Evolutionary conservation across 2,329 filamentous ascomycete genomes (phyloP).

Genomic region (Aspergillus costaricaensis): DNA sequence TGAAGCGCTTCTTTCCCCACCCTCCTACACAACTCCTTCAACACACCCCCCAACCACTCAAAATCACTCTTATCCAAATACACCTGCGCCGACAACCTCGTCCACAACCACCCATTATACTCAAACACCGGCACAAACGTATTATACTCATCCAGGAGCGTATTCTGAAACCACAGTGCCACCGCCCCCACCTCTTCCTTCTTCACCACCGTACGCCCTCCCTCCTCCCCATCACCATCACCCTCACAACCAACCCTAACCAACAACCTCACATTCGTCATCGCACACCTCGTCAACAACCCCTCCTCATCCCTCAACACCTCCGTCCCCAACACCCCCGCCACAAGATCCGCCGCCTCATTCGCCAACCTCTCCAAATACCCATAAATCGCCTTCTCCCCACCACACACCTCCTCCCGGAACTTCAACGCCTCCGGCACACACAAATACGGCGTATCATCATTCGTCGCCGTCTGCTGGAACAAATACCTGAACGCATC

Average conservation of each 20-base stretch:
- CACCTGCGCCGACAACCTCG: conserved; percentile 75
- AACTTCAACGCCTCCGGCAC: conserved; percentile 72
- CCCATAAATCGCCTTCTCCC: conserved; percentile 67
- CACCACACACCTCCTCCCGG: conserved; percentile 68
- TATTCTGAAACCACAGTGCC: conserved; percentile 60
- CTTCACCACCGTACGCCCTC: conserved; percentile 30
- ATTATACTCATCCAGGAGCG: conserved; percentile 60
- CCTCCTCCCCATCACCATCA: not conserved
- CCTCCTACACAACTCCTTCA: conserved; percentile 60
- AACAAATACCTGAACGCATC: conserved; percentile 67
- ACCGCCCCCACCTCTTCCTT: conserved; percentile 46
- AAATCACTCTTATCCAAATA: conserved; percentile 83
- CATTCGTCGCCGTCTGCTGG: conserved; percentile 74
- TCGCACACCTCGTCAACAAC: conserved; percentile 62
- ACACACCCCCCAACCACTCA: conserved; percentile 62
- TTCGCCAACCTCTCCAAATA: conserved; percentile 67
- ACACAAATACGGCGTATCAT: conserved; percentile 71
- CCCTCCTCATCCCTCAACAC: conserved; percentile 60
- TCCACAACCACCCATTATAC: conserved; percentile 67
- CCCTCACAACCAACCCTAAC: conserved; percentile 45
- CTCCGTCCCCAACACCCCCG: conserved; percentile 66
- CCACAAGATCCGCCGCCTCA: conserved; percentile 62
- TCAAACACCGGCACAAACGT: conserved; percentile 70
- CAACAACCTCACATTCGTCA: conserved; percentile 75
- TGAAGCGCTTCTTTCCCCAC: conserved; percentile 46